A percentile compares a stretch with the other conserved stretches of the same genome.
phyloP scores from a whole-genome alignment of 2,329 filamentous ascomycete genomes.

The Pseudogymnoascus sp. region DNA sequence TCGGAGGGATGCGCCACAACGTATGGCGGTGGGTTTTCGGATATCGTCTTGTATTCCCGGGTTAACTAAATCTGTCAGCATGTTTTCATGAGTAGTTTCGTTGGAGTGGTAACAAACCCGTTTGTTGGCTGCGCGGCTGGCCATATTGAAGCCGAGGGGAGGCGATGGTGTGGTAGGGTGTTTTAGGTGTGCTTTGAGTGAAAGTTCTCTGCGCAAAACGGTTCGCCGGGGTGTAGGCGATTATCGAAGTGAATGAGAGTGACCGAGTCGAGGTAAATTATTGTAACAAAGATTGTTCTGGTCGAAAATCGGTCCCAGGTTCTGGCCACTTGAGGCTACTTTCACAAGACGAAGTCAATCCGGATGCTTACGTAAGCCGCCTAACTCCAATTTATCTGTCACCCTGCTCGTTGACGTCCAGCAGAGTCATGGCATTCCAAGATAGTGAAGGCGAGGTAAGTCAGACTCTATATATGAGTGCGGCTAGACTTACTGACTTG shows the following conservation, averaged over 20 bases:
- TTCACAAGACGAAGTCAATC: background rate
- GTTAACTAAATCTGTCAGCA: constrained; percentile 41
- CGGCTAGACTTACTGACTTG: constrained; percentile 20
- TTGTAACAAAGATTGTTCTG: constrained; percentile 12
- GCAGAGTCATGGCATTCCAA: background rate
- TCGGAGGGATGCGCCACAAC: constrained; percentile 86
- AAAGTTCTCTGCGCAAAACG: background rate
- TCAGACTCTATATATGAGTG: constrained; percentile 26
- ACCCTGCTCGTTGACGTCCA: background rate
- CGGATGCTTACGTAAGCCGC: background rate
- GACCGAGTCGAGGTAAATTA: background rate
- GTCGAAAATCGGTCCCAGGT: constrained; percentile 18
- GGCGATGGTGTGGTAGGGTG: constrained; percentile 10
- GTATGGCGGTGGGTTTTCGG: constrained; percentile 76
- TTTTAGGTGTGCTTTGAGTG: background rate
- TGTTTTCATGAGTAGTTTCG: constrained; percentile 12
- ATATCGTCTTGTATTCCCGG: constrained; percentile 56
- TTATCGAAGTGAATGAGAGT: background rate
- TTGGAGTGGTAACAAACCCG: constrained; percentile 45
- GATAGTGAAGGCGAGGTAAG: constrained; percentile 39
- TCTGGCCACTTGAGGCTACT: background rate
- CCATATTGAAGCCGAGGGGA: constrained; percentile 43
- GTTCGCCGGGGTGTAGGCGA: background rate
- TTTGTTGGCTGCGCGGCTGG: constrained; percentile 66
- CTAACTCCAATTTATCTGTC: constrained; percentile 5